Evolutionary conservation across 169 alveolate genomes (phyloP).

Genomic region (Plasmodium falciparum): DNA sequence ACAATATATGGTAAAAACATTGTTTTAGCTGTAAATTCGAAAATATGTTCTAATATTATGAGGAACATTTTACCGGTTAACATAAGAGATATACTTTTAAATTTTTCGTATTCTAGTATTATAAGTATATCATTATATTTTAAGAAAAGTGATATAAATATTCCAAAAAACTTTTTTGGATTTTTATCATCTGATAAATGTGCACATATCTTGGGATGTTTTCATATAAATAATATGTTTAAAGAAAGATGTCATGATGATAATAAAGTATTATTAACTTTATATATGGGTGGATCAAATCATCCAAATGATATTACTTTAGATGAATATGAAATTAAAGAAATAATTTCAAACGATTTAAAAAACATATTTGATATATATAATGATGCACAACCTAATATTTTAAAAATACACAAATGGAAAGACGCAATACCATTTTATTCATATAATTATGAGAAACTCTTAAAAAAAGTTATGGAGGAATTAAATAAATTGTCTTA

Average conservation of each 20-base stretch:
- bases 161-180: conserved; percentile 48
- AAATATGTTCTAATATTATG: conserved; percentile 40
- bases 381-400: conserved; percentile 41
- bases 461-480: conserved; percentile 7
- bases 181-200: conserved; percentile 34
- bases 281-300: conserved; percentile 46
- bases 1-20: conserved; percentile 31
- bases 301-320: conserved; percentile 30
- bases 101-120: conserved; percentile 14
- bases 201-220: conserved; percentile 46
- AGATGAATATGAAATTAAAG: conserved; percentile 13
- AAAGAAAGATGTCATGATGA: conserved; percentile 45
- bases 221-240: conserved; percentile 42
- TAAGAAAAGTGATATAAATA: conserved; percentile 32
- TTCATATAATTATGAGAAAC: conserved; percentile 40
- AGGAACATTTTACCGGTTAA: conserved; percentile 22
- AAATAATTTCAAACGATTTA: conserved; percentile 12
- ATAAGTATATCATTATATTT: conserved; percentile 32
- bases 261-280: conserved; percentile 20
- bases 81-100: conserved; percentile 11
- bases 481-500: conserved; percentile 29
- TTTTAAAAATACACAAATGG: conserved; percentile 52
- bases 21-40: conserved; percentile 49
- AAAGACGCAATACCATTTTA: conserved; percentile 45
- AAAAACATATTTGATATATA: conserved; percentile 11